Evolutionary conservation across 106 monocot genomes (phyloP), one percentile per base, ranked within the genome.

Genomic region (Allium fistulosum): DNA sequence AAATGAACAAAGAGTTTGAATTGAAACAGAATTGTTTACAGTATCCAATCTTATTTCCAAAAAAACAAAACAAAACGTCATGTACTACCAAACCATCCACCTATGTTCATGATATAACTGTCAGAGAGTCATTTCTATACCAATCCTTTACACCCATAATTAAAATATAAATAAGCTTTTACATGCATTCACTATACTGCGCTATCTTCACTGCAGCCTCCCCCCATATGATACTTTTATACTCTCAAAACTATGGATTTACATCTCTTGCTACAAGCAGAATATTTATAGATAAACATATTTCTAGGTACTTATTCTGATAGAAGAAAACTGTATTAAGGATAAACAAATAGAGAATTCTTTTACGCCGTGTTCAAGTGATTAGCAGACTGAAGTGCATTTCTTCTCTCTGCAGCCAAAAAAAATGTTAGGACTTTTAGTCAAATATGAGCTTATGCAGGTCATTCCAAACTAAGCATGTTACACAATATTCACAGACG

Each of bases 371-470:
- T 72, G 73, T 84, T 79, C 53, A 75, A 76, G 64, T 77, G 46
- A 58, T 83, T 72, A 11, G 65, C 47, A 58, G 75, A 47, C 58
- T 79, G 88, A 26, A 88, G 72, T 73, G 81, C 92, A 60, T 85
- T 78, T 72, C 92, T 93, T 71, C 88, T 83, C 69, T 93, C 92
- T 93, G 79, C 69, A 79, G 37, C 26, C 53, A 50, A 62, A 9
- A 53, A 53, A 18, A 0, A n/a, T 46, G 7, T 58, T 46, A 67
- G 17, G n/a, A 14, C 46, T 10, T 7, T 10, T 64, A 47, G 27
- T 14, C 47, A 46, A 12, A n/a, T 37, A 37, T 37, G 37, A 37
- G 37, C 37, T 37, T 5, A 37, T 37, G 1, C 2, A 37, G 37
- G 37, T 37, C 37, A 37, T 37, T 4, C 37, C 37, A 37, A 37